Evolutionary conservation across 2,329 filamentous ascomycete genomes (phyloP), one percentile per base, ranked within the genome.

Genomic region (Dactylellina leptospora): DNA sequence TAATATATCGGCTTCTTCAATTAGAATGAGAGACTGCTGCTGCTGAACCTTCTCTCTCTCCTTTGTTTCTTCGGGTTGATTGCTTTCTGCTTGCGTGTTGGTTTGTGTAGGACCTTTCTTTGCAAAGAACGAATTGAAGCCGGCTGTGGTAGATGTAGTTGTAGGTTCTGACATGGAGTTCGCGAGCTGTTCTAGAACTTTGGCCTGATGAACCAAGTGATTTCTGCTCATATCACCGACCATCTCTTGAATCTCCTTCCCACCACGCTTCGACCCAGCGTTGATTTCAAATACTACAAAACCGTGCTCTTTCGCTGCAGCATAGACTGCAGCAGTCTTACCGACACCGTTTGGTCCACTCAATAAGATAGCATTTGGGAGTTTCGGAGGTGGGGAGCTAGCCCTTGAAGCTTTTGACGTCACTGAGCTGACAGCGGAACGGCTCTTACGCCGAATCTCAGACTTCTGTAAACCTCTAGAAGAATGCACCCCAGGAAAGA

Each of bases 201-300:
- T 78, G 6, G 78, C 56, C 44, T 83, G 83, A 74, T 88, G 87
- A 18, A 99, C 93, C 1, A 96, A 84, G 79, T 99, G 95, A 76
- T 99, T 97, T 73, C 89, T 88, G 2, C 92, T 95, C 93, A 99
- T 97, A 80, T 99, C 92, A 40, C 95, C 96, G 45, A 99, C 91
- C 76, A 86, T 91, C 77, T 99, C 95, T 30, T 96, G 79, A 50
- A 99, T 88, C 77, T 99, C 95, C 78, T 89, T 95, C 28, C 93
- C 93, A 77, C 87, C 96, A 73, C 95, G 85, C 54, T 93, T 87
- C 75, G 87, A 91, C 71, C 91, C 87, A 0, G 93, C 82, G 77
- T 96, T 96, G 78, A 99, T 92, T 80, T 99, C 95, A 75, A 99
- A 99, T 0, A 99, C 86, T 77, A 96, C 93, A 77, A 96, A 97